Evolutionary conservation across 1,284 basidiomycete species (phyloP), one percentile per base, ranked within the genome.

Genomic region (Psilocybe mexicana): DNA sequence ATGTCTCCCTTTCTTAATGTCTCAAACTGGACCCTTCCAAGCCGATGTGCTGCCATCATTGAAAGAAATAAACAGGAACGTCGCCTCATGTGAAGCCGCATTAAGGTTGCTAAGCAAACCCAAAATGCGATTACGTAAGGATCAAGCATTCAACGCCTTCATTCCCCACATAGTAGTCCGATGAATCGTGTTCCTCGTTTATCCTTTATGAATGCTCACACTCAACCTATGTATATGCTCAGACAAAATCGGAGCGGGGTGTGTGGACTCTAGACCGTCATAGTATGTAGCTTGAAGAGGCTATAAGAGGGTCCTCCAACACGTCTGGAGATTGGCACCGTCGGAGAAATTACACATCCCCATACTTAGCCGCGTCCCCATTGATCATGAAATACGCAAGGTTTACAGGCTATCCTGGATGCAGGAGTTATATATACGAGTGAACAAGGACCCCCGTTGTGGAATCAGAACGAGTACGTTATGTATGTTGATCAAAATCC

Each of bases 31-130:
- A 52, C 51, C 46, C 60, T 58, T 43, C 54, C 49, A 35, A 45
- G 44, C 61, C 25, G 30, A 33, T 33, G 4, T 33, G 30, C 30
- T 36, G 25, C 26, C 23, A 26, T n/a, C 18, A 18, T 18, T 18
- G 28, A 44, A 50, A 47, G 52, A 63, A 59, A 55, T 59, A 23
- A 58, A 61, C 59, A 63, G 62, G 62, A 63, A 61, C 57, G 53
- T 28, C 40, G 53, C 52, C 54, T 57, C 55, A 59, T 60, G 55
- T 54, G 62, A 61, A 61, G 52, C 57, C 52, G 49, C 47, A 46
- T 52, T 53, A 56, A 55, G 49, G 60, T 59, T 63, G 60, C 60
- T 57, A 60, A 58, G 55, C 53, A 18, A 33, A 45, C n/a, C 35
- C 42, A 33, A 18, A 49, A 26, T 25, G 14, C 7, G 18, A n/a